Conservation (phyloP, 306 rosid species). For the Amphicarpaea edgeworthii region DNA sequence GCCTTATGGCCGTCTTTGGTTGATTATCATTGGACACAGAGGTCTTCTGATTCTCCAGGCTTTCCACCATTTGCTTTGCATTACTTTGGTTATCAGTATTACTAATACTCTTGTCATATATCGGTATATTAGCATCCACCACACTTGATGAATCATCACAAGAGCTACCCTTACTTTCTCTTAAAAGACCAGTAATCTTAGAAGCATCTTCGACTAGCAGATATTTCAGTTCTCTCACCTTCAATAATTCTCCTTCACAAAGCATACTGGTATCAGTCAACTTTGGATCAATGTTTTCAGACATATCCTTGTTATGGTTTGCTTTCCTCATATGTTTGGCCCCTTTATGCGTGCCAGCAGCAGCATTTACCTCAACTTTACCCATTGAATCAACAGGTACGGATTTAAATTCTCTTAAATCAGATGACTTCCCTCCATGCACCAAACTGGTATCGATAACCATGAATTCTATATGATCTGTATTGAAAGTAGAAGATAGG, state of each 20-base stretch:
- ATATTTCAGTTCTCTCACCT: conserved; percentile 59
- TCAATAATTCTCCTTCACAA: conserved; percentile 54
- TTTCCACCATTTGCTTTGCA: conserved; percentile 44
- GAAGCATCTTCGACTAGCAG: conserved; percentile 48
- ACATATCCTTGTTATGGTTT: conserved; percentile 20
- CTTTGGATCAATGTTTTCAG: conserved; percentile 42
- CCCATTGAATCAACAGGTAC: conserved; percentile 46
- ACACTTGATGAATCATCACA: conserved; percentile 40
- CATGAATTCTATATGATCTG: conserved; percentile 54
- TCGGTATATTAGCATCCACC: conserved; percentile 32
- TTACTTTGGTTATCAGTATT: conserved; percentile 27
- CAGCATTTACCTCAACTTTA: conserved; percentile 24
- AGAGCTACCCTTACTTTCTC: conserved; percentile 43
- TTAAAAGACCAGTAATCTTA: conserved; percentile 44
- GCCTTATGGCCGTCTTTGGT: conserved; percentile 28
- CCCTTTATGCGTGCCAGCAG: conserved; percentile 30
- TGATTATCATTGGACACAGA: neutral
- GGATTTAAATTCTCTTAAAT: conserved; percentile 58
- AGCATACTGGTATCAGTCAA: conserved; percentile 59
- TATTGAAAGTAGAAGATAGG: conserved; percentile 36
- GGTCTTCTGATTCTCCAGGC: conserved; percentile 43
- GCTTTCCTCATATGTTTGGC: neutral
- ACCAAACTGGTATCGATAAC: conserved; percentile 72
- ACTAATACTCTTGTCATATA: conserved; percentile 38
- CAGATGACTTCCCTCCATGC: conserved; percentile 56